Evolutionary conservation across 1,139 yeast genomes (phyloP).

Genomic region (Schizosaccharomyces versatilis): DNA sequence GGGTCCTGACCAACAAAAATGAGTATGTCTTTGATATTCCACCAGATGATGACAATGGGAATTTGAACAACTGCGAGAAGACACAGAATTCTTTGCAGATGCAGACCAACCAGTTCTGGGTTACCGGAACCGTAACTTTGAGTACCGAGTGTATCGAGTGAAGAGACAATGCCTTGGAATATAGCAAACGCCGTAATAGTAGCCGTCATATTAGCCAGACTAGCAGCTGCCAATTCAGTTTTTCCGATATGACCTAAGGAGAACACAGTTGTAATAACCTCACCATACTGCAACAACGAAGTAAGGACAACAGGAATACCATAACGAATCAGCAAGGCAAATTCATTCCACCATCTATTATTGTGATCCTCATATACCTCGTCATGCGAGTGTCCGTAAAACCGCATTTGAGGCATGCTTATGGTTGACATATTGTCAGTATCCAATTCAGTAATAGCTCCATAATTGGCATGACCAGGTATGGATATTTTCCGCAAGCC

Average conservation of each 20-base stretch:
- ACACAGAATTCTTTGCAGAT: slow-evolving; percentile 34
- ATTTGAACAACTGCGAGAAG: slow-evolving; percentile 21
- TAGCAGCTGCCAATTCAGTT: slow-evolving; percentile 53
- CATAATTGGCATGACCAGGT: too few species aligned
- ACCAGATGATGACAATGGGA: slow-evolving; percentile 32
- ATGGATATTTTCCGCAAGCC: too few species aligned
- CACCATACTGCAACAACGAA: slow-evolving; percentile 56
- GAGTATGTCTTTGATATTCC: slow-evolving; percentile 24
- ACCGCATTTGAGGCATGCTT: too few species aligned
- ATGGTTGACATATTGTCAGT: too few species aligned
- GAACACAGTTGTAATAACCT: slow-evolving; percentile 65
- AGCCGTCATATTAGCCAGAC: slow-evolving; percentile 72
- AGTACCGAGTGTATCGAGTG: slow-evolving; percentile 72
- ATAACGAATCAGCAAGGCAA: background rate
- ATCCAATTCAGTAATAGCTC: too few species aligned
- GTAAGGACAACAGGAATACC: slow-evolving; percentile 43
- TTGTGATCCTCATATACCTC: background rate
- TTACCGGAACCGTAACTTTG: slow-evolving; percentile 33
- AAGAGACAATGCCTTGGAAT: slow-evolving; percentile 72
- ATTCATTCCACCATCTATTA: background rate
- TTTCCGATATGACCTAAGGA: slow-evolving; percentile 68
- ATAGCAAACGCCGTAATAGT: slow-evolving; percentile 57
- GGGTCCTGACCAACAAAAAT: slow-evolving; percentile 5
- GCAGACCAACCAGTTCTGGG: slow-evolving; percentile 32
- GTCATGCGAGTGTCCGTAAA: background rate